Evolutionary conservation across 1,284 basidiomycete genomes (phyloP).

Genomic region (Fomitopsis schrenkii): DNA sequence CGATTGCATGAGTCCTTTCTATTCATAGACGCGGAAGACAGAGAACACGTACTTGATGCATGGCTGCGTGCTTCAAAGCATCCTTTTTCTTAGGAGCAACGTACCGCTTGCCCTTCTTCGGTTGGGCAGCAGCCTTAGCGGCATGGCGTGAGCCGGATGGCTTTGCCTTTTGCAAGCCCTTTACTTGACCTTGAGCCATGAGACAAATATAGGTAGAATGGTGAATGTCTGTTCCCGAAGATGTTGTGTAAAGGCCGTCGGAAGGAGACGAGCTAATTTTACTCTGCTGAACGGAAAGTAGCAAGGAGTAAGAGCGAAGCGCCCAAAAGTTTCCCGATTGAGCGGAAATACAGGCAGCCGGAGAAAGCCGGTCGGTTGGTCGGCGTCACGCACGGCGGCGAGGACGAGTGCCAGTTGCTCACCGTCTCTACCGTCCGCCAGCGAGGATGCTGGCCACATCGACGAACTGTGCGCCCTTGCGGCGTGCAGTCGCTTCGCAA

Average conservation of each 20-base stretch:
- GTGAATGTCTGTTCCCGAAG: neutral
- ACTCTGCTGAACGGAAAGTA: neutral
- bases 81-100: constrained; percentile 71
- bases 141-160: constrained; percentile 50
- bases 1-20: neutral
- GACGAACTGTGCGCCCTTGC: constrained; percentile 42
- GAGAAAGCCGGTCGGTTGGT: constrained; percentile 15
- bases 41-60: constrained; percentile 53
- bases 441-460: constrained; percentile 20
- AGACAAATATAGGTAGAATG: neutral
- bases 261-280: no score
- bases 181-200: constrained; percentile 61
- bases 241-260: neutral
- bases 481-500: constrained; percentile 34
- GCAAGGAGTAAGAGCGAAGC: neutral
- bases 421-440: constrained; percentile 19
- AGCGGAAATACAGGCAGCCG: constrained; percentile 3
- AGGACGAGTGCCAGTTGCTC: constrained; percentile 10
- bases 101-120: constrained; percentile 69
- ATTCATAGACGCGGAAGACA: neutral
- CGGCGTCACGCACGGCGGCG: constrained; percentile 16
- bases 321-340: neutral
- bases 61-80: constrained; percentile 61
- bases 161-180: constrained; percentile 54
- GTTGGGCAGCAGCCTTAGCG: constrained; percentile 55